A percentile compares a stretch with the other conserved stretches of the same genome.
Evolutionary conservation across 805 yeast genomes (phyloP).

Genomic region (Saccharomycopsis vini): DNA sequence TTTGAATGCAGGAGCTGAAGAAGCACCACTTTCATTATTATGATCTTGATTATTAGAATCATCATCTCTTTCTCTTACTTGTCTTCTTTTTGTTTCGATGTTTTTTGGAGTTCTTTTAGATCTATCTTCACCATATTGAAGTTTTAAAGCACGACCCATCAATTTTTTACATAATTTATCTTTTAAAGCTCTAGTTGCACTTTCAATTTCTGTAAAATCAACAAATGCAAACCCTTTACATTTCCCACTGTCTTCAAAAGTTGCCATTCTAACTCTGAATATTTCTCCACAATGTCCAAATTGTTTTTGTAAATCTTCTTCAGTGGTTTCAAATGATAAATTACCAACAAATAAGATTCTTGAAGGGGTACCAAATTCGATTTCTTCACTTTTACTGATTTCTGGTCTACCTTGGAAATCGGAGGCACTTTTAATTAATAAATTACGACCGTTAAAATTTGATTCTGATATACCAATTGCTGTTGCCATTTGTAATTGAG

Average conservation of each 20-base stretch:
- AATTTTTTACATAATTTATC: slow-evolving; percentile 59
- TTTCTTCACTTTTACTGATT: slow-evolving; percentile 14
- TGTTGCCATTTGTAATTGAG: slow-evolving; percentile 47
- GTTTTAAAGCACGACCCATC: slow-evolving; percentile 65
- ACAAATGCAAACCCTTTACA: slow-evolving; percentile 95
- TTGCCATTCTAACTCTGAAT: slow-evolving; percentile 81
- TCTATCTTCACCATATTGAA: slow-evolving; percentile 95
- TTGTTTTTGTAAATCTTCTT: slow-evolving; percentile 66
- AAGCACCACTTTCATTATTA: background rate
- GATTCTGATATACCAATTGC: slow-evolving; percentile 65
- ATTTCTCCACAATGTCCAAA: slow-evolving; percentile 92
- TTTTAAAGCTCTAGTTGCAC: slow-evolving; percentile 74
- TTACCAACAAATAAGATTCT: slow-evolving; percentile 89
- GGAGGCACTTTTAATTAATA: slow-evolving; percentile 72
- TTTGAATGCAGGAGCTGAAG: slow-evolving; percentile 3
- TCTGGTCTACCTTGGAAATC: slow-evolving; percentile 83
- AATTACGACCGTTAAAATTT: slow-evolving; percentile 71
- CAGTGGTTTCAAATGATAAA: slow-evolving; percentile 83
- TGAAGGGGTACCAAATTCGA: slow-evolving; percentile 41
- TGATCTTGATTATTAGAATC: slow-evolving; percentile 23
- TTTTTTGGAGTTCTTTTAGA: slow-evolving; percentile 56
- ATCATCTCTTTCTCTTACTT: slow-evolving; percentile 1
- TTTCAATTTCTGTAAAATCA: slow-evolving; percentile 72
- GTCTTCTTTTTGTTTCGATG: background rate
- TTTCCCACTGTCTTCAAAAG: slow-evolving; percentile 93